Percentiles rank a stretch among this genome's conserved stretches.
Evolutionary conservation across 2,329 filamentous ascomycete genomes (phyloP).

Genomic region (Pseudocercospora crystallina): DNA sequence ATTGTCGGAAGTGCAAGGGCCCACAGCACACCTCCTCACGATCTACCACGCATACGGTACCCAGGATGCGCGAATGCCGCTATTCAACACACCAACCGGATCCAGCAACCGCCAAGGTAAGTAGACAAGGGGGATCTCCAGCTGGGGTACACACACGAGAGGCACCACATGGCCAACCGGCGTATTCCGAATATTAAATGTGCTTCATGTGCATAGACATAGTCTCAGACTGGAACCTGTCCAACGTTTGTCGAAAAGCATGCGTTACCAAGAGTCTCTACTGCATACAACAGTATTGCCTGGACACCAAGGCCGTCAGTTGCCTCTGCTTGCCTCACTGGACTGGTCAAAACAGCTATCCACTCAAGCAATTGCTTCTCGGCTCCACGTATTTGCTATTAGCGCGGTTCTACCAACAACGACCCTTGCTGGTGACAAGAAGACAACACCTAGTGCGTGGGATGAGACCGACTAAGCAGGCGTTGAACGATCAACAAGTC

Average conservation of each 20-base stretch:
- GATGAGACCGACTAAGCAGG: too few species aligned
- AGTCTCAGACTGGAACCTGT: background rate
- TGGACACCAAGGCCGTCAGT: too few species aligned
- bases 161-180: constrained; percentile 3
- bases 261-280: too few species aligned
- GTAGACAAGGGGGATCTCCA: constrained; percentile 7
- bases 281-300: too few species aligned
- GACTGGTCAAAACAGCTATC: too few species aligned
- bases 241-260: background rate
- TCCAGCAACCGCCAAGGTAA: constrained; percentile 1
- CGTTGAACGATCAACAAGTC: too few species aligned
- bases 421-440: too few species aligned
- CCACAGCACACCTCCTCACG: background rate
- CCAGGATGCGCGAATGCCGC: background rate
- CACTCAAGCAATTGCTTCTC: too few species aligned
- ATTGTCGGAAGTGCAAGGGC: constrained; percentile 8
- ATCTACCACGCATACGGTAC: constrained; percentile 18
- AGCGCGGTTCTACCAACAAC: too few species aligned
- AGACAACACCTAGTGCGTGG: too few species aligned
- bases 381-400: too few species aligned
- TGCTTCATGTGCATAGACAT: background rate
- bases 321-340: too few species aligned
- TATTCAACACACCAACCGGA: constrained; percentile 5
- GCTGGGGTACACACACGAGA: constrained; percentile 2
- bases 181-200: background rate